Evolutionary conservation across 176 grass and related monocot species (phyloP).

Genomic region (Musa beccarii): DNA sequence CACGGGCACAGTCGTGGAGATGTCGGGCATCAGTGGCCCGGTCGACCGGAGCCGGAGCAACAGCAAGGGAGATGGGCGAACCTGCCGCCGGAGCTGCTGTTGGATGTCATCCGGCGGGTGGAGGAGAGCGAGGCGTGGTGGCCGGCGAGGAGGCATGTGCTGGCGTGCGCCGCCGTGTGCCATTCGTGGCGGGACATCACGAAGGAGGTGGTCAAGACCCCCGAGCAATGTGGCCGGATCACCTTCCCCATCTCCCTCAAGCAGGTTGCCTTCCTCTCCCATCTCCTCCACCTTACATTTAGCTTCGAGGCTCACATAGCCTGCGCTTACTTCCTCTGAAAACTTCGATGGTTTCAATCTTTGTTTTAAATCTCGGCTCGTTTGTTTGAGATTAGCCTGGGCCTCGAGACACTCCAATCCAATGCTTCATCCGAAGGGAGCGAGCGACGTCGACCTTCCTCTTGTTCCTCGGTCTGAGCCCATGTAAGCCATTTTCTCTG

Average conservation of each 20-base stretch:
- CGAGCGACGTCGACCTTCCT: conserved; percentile 75
- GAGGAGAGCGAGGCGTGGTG: conserved; percentile 72
- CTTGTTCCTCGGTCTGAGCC: conserved; percentile 82
- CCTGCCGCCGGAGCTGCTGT: conserved; percentile 76
- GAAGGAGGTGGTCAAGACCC: conserved; percentile 80
- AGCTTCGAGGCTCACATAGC: not conserved
- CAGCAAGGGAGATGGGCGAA: conserved; percentile 79
- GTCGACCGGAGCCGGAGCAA: conserved; percentile 26
- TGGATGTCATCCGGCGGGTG: conserved; percentile 92
- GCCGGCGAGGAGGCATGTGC: conserved; percentile 76
- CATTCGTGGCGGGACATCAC: conserved; percentile 82
- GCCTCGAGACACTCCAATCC: conserved; percentile 62
- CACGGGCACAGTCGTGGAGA: conserved; percentile 30
- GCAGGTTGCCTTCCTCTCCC: conserved; percentile 38
- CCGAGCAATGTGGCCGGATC: conserved; percentile 78
- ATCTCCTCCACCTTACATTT: not conserved
- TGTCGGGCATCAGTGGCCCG: conserved; percentile 50
- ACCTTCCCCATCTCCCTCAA: conserved; percentile 98
- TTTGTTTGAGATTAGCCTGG: conserved; percentile 43
- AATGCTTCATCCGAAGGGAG: conserved; percentile 89
- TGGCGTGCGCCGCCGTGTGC: conserved; percentile 79
- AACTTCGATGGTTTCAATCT: not conserved
- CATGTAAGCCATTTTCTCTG: conserved; percentile 48
- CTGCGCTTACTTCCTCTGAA: not conserved
- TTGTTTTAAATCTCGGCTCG: not conserved